Evolutionary conservation across 805 yeast genomes (phyloP), one percentile per base, ranked within the genome.

Genomic region (Starmerella vaccinii): DNA sequence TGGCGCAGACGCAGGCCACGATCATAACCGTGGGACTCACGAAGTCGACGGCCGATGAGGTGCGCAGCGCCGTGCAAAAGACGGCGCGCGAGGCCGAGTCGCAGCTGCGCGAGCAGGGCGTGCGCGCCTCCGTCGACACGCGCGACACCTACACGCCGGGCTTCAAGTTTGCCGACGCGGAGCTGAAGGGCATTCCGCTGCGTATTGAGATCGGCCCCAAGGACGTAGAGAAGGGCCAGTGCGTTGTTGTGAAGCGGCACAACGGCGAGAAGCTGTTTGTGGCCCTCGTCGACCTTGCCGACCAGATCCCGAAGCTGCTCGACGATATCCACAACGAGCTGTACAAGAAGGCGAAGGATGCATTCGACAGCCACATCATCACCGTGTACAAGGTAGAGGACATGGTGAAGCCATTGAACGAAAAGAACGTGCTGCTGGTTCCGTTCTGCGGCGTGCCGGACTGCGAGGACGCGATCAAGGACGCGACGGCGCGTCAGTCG

Each of bases 161-260:
- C 57, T 92, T 97, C 97, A 92, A 92, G 72, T 92, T 90, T 71
- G 82, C 97, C 52, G 95, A 92, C 67, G 84, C 94, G 76, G 99
- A 92, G 73, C 79, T 92, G 67, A 87, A 84, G 75, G 99, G 99
- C 76, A 75, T 82, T 49, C 97, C 97, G 58, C 72, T 92, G 57
- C 83, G 98, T 69, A 65, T 92, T 45, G 99, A 92, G 74, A 77
- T 85, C 63, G 99, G 99, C 61, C 99, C 99, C 62, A 86, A 84
- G 73, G 99, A 92, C 70, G 73, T 87, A 63, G 82, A 83, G 63
- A 77, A 81, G 65, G 72, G 77, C 57, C 84, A 82, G 63, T 92
- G 84, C 46, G 74, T 85, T 38, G 92, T 88, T 53, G 98, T 89
- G 51, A 82, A 97, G 74, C 87, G 99, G 76, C 92, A 89, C 65